phyloP scores from a whole-genome alignment of 1,139 yeast genomes.

The Debaryomyces robertsiae region DNA sequence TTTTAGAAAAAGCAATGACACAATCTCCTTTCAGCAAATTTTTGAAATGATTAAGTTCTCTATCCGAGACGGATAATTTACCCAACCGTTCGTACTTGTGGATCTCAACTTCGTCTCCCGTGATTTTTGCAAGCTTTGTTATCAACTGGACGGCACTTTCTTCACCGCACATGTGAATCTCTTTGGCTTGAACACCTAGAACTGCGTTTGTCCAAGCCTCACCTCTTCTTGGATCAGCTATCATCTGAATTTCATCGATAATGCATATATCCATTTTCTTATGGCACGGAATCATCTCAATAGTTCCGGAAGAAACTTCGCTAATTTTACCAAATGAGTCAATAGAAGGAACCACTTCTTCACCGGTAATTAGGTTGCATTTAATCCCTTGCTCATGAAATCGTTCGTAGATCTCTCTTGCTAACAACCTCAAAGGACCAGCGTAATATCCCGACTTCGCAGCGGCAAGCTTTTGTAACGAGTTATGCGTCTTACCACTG shows the following conservation, averaged over 20 bases:
- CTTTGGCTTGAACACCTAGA: slow-evolving; percentile 83
- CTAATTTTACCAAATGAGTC: slow-evolving; percentile 74
- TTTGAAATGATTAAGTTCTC: slow-evolving; percentile 33
- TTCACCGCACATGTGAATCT: slow-evolving; percentile 93
- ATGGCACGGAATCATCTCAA: slow-evolving; percentile 83
- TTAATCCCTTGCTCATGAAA: slow-evolving; percentile 64
- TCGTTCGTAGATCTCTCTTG: slow-evolving; percentile 86
- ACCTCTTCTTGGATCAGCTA: slow-evolving; percentile 77
- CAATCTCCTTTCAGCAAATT: slow-evolving; percentile 76
- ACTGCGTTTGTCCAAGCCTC: slow-evolving; percentile 95
- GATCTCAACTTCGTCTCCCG: slow-evolving; percentile 79
- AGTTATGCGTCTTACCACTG: slow-evolving; percentile 92
- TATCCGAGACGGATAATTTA: slow-evolving; percentile 57
- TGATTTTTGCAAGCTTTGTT: slow-evolving; percentile 54
- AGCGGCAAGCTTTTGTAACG: slow-evolving; percentile 66
- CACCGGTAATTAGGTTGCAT: slow-evolving; percentile 92
- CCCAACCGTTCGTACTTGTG: slow-evolving; percentile 77
- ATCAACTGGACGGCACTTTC: slow-evolving; percentile 74
- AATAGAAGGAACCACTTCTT: slow-evolving; percentile 74
- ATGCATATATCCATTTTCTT: slow-evolving; percentile 82
- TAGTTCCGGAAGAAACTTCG: slow-evolving; percentile 80
- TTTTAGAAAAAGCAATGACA: slow-evolving; percentile 82
- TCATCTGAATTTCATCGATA: slow-evolving; percentile 96
- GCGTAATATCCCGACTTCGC: slow-evolving; percentile 89
- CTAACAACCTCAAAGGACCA: slow-evolving; percentile 88